These are phyloP conservation scores for Nannizziopsis arthrosporioides DNA, from an alignment of 2,329 filamentous ascomycete genomes.

Conservation along the genomic window DNA sequence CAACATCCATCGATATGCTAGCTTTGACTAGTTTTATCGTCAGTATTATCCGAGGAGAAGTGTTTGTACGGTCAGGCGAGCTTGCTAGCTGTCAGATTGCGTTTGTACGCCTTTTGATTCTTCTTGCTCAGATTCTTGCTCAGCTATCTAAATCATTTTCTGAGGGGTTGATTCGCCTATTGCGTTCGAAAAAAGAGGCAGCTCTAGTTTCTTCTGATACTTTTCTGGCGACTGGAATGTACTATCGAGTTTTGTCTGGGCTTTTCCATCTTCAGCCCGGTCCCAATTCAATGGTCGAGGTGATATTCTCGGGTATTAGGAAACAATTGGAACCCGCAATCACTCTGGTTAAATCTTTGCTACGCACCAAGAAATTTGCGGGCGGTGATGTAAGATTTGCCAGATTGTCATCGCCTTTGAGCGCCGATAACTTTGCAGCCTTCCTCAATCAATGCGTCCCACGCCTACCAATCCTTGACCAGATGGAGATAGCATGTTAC, in stretches of 20 bases:
- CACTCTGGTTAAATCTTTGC: not conserved
- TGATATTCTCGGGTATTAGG: constrained; percentile 1
- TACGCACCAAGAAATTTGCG: constrained; percentile 1
- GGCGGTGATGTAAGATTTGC: not conserved
- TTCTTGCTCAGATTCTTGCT: constrained; percentile 15
- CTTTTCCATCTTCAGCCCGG: constrained; percentile 5
- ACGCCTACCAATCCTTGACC: constrained; percentile 4
- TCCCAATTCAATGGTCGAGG: constrained; percentile 6
- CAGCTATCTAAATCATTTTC: constrained; percentile 15
- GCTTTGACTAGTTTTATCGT: constrained; percentile 15
- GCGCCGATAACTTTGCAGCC: not conserved
- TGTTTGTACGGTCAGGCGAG: constrained; percentile 12
- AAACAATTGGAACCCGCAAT: not conserved
- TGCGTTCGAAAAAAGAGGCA: constrained; percentile 14
- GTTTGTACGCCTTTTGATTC: constrained; percentile 15
- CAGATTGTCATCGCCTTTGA: not conserved
- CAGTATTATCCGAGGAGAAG: constrained; percentile 11
- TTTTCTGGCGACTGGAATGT: constrained; percentile 11
- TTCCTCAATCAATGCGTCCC: constrained; percentile 4
- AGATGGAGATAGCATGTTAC: constrained; percentile 4
- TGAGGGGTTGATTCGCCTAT: not conserved
- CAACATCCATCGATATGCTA: constrained; percentile 12
- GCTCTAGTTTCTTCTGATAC: constrained; percentile 17
- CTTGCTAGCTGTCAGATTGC: constrained; percentile 10
- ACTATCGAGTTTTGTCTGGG: constrained; percentile 7